Conservation (phyloP, 208 protist genomes). For the Phytomonas francai region DNA sequence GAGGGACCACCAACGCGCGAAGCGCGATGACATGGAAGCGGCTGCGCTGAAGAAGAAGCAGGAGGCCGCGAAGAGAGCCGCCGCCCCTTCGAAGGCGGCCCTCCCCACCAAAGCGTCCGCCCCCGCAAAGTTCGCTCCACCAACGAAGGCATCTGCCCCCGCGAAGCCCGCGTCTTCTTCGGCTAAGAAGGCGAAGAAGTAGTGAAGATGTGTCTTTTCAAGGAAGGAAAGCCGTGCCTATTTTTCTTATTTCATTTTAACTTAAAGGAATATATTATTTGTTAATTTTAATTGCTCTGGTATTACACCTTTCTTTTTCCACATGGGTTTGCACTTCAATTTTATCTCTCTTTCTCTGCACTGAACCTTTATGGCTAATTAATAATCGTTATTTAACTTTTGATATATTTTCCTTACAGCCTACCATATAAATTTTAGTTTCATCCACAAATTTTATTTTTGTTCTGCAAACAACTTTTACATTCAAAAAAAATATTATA, state of each 20-base stretch:
- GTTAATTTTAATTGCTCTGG: constrained; percentile 1
- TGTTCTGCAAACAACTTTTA: not conserved
- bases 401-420: not conserved
- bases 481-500: not conserved
- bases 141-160: constrained; percentile 29
- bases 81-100: constrained; percentile 36
- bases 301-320: constrained; percentile 3
- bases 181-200: constrained; percentile 47
- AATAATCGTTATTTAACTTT: not conserved
- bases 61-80: constrained; percentile 39
- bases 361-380: not conserved
- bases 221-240: constrained; percentile 9
- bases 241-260: constrained; percentile 13
- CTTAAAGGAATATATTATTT: constrained; percentile 6
- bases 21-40: constrained; percentile 42
- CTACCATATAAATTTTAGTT: constrained; percentile 7
- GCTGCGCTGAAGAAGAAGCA: constrained; percentile 37
- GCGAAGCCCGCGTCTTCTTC: constrained; percentile 39
- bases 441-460: not conserved
- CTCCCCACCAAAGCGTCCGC: constrained; percentile 23
- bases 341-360: not conserved
- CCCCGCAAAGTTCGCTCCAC: constrained; percentile 23
- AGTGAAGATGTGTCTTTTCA: constrained; percentile 10
- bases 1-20: constrained; percentile 67
- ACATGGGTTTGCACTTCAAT: constrained; percentile 4